A percentile compares a stretch with the other conserved stretches of the same genome.
phyloP scores from a whole-genome alignment of 768 basidiomycete species.

The Boletellus ananiceps region DNA sequence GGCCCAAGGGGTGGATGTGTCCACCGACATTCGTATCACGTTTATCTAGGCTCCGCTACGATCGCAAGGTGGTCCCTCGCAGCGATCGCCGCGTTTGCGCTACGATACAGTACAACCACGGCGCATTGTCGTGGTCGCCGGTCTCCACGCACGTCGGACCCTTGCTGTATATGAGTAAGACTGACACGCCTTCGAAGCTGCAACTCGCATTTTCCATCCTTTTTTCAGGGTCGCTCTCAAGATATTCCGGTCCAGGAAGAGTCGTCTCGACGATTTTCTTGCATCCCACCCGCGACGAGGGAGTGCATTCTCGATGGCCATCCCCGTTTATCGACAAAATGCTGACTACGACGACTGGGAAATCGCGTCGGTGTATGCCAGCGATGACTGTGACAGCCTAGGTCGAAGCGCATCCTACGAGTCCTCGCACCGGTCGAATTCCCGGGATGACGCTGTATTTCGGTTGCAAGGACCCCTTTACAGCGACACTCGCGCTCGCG shows the following conservation, averaged over 20 bases:
- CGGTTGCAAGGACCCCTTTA: slow-evolving; percentile 2
- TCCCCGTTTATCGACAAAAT: slow-evolving; percentile 27
- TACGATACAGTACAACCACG: slow-evolving; percentile 17
- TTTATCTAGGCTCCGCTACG: slow-evolving; percentile 7
- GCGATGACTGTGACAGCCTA: slow-evolving; percentile 26
- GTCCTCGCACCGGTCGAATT: slow-evolving; percentile 5
- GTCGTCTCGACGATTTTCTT: not conserved
- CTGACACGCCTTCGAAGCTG: slow-evolving; percentile 2
- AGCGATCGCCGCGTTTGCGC: slow-evolving; percentile 6
- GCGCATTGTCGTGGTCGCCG: slow-evolving; percentile 18
- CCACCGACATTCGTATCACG: not conserved
- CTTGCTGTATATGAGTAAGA: slow-evolving; percentile 25
- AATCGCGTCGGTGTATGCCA: slow-evolving; percentile 26
- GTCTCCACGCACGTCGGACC: slow-evolving; percentile 23
- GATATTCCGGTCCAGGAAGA: slow-evolving; percentile 1
- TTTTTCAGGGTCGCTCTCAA: not conserved
- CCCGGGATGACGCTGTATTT: slow-evolving; percentile 8
- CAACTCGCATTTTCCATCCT: not conserved
- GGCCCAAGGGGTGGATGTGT: not conserved
- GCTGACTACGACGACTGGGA: slow-evolving; percentile 24
- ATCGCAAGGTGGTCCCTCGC: slow-evolving; percentile 7
- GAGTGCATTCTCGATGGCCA: slow-evolving; percentile 14
- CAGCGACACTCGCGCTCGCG: slow-evolving; percentile 3
- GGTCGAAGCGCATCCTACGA: slow-evolving; percentile 19
- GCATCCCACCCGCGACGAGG: not conserved